phyloP scores from a whole-genome alignment of 2,329 filamentous ascomycete genomes.

The Cyphellophora attinorum region DNA sequence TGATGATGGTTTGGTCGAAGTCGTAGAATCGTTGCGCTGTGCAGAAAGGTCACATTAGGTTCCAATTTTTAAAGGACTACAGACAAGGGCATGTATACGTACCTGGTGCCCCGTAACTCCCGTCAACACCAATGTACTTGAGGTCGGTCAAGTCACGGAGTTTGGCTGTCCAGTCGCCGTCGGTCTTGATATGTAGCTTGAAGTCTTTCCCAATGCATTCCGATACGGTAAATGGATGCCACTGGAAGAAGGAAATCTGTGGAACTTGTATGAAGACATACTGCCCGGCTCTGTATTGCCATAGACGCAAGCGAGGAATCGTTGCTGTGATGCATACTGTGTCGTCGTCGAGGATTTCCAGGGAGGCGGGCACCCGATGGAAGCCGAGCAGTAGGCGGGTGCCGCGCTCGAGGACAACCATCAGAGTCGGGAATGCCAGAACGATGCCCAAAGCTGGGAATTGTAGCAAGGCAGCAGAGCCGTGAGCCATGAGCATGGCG shows the following conservation, averaged over 20 bases:
- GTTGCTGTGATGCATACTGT: conserved; percentile 42
- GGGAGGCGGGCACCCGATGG: conserved; percentile 36
- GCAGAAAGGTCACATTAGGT: too few relatives aligned
- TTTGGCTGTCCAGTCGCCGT: conserved; percentile 46
- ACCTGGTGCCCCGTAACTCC: conserved; percentile 50
- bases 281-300: conserved; percentile 48
- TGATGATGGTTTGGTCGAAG: conserved; percentile 46
- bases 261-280: conserved; percentile 50
- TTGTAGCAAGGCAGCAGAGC: conserved; percentile 36
- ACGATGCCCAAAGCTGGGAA: conserved; percentile 50
- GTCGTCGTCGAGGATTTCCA: conserved; percentile 43
- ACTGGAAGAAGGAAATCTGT: conserved; percentile 44
- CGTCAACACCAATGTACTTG: conserved; percentile 46
- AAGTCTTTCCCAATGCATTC: conserved; percentile 43
- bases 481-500: conserved; percentile 46
- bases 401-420: conserved; percentile 41
- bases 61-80: too few relatives aligned
- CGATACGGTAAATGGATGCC: conserved; percentile 52
- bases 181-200: conserved; percentile 49
- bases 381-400: conserved; percentile 40
- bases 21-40: conserved; percentile 50
- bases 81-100: too few relatives aligned
- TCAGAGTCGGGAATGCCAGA: conserved; percentile 43
- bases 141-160: conserved; percentile 33
- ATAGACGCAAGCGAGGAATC: conserved; percentile 38